Base-by-base conservation (phyloP, 352 stramenopile species). In the Globisporangium abappressorium region DNA sequence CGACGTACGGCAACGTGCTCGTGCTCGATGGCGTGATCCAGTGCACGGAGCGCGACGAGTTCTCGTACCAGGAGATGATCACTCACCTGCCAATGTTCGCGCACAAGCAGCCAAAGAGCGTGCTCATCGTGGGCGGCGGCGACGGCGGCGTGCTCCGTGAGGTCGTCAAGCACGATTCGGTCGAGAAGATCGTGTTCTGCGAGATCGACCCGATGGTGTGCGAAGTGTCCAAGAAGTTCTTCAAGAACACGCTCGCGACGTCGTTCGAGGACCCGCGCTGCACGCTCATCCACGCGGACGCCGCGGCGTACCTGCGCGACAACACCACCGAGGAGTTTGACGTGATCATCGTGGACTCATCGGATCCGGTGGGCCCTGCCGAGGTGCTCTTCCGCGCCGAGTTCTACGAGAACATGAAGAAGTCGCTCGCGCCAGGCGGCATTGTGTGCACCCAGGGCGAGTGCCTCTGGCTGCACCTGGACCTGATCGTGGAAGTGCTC, bases 11-110 rank as follows among this genome's bases (percentile, higher is more conserved):
- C 58, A 97, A 95, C 72, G 97, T 99, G 49, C 87, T 99, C n/a
- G 96, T 99, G 54, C 85, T 99, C 41, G 98, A 99, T 80, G 97
- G 97, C 59, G 97, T 99, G 57, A 99, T 99, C 84, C 97, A 99
- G 84, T 87, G 97, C 51, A 99, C 98, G 34, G 97, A 99, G 77
- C 84, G 95, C 38, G 98, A 99, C 74, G 97, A 99, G 80, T 98
- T 98, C 76, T 81, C 95, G 54, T 99, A 99, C 85, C 97, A 99
- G 84, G 98, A 99, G 85, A 99, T 99, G 97, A 99, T 99, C 81
- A 91, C 97, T 20, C 97, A 99, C 80, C 84, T 99, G 62, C 97
- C 97, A 11, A 85, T 99, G 65, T 99, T 98, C 77, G 85, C 96
- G 33, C 97, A 99, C 78, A 86, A 86, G 26, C 83, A 97, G 77